Base-by-base conservation (phyloP, 345 rosid species). In the Syzygium oleosum region DNA sequence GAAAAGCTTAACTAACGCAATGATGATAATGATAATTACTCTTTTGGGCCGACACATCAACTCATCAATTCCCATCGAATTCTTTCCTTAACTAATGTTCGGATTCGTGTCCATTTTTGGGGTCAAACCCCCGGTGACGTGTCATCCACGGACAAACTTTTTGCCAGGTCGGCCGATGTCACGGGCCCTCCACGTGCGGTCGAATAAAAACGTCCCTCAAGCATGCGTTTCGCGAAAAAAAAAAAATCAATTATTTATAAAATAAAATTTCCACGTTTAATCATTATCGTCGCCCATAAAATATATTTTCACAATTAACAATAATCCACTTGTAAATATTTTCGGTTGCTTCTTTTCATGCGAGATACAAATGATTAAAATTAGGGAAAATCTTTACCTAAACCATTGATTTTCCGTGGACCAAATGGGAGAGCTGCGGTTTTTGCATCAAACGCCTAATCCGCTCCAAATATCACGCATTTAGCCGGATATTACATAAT, bases 261-360 rank as follows among this genome's bases (percentile, higher is more conserved):
- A 6, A 43, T 43, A 43, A 4, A 3, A 43, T 43, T 43, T 43
- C 46, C 46, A 6, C 4, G 46, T 58, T 31, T 31, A 31, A 31
- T 31, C 17, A 16, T 31, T 9, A 4, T 7, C 8, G 5, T 16
- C 31, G 22, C 43, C 2, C 3, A 7, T 29, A 15, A 65, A 29
- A 63, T 14, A 61, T 63, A 29, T 2, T 2, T 63, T 29, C 0
- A 63, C 3, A 0, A 15, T 63, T 7, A 65, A 7, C 5, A 2
- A 2, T 65, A 16, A 31, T 8, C 1, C 12, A 7, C 2, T 0
- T 17, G 3, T 7, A 29, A 4, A 65, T 0, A 15, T 65, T 16
- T 65, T 65, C 3, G 8, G 16, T 16, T 1, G 5, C 0, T 38
- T 16, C 10, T 31, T 68, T 0, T 31, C 23, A 7, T 2, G 3